Conservation (phyloP, 2,329 filamentous ascomycete genomes). For the Curvularia sp. region DNA sequence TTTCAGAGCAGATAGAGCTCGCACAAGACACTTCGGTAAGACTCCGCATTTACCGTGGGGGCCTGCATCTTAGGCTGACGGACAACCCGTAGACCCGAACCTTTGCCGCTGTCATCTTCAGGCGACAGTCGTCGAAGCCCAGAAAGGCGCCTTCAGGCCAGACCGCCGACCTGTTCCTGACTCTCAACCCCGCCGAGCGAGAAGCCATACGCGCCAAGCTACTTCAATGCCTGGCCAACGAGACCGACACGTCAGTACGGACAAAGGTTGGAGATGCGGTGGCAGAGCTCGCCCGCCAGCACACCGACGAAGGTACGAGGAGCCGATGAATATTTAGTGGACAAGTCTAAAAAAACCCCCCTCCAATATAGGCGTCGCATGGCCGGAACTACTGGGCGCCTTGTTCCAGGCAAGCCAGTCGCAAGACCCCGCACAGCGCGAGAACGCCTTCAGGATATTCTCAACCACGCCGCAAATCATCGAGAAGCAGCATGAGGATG, state of each 20-base stretch:
- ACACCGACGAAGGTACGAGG: conserved; percentile 83
- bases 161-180: conserved; percentile 84
- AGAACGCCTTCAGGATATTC: conserved; percentile 94
- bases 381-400: conserved; percentile 85
- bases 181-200: conserved; percentile 75
- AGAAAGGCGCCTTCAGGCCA: conserved; percentile 74
- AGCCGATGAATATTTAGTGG: not conserved
- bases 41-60: not conserved
- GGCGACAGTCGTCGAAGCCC: conserved; percentile 88
- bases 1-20: conserved; percentile 88
- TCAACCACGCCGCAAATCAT: conserved; percentile 94
- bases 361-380: conserved; percentile 76
- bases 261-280: conserved; percentile 99
- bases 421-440: conserved; percentile 79
- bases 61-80: conserved; percentile 11
- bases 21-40: conserved; percentile 75
- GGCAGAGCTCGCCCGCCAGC: conserved; percentile 92
- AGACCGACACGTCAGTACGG: conserved; percentile 76
- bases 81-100: conserved; percentile 72
- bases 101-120: conserved; percentile 92
- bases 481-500: conserved; percentile 91
- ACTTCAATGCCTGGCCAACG: conserved; percentile 75
- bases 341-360: conserved; percentile 22
- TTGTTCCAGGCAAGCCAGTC: conserved; percentile 93
- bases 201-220: conserved; percentile 83